Evolutionary conservation across 257 asterid species (phyloP).

Genomic region (Scutellaria galericulata): DNA sequence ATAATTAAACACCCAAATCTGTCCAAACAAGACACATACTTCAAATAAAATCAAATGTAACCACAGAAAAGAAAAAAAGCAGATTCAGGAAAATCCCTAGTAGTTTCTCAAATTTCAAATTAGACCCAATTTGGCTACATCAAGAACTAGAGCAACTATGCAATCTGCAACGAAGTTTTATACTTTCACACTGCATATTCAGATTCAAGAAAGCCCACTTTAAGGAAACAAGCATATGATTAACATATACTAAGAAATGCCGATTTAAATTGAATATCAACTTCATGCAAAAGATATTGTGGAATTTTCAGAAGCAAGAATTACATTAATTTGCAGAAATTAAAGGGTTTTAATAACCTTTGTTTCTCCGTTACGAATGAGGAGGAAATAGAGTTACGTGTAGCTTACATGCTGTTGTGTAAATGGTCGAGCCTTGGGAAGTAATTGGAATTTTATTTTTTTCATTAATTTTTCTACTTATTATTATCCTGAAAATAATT

Average conservation of each 20-base stretch:
- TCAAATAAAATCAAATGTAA: slow-evolving; percentile 27
- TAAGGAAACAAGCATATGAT: slow-evolving; percentile 27
- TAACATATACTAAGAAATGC: slow-evolving; percentile 19
- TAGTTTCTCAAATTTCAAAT: slow-evolving; percentile 22
- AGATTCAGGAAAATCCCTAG: not conserved
- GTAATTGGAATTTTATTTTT: not conserved
- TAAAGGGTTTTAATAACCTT: not conserved
- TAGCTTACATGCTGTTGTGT: slow-evolving; percentile 36
- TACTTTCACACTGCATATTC: slow-evolving; percentile 33
- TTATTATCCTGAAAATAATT: too few relatives aligned
- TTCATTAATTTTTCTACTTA: too few relatives aligned
- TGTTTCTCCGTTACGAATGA: not conserved
- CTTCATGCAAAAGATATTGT: slow-evolving; percentile 46
- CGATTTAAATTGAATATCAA: slow-evolving; percentile 15
- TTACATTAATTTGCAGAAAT: slow-evolving; percentile 33
- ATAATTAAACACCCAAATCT: slow-evolving; percentile 23
- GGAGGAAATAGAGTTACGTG: slow-evolving; percentile 35
- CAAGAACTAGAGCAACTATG: slow-evolving; percentile 21
- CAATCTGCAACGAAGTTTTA: slow-evolving; percentile 37
- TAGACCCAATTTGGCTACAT: slow-evolving; percentile 30
- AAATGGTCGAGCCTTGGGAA: slow-evolving; percentile 33
- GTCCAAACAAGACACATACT: slow-evolving; percentile 15
- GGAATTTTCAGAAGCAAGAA: slow-evolving; percentile 15
- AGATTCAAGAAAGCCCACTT: slow-evolving; percentile 47
- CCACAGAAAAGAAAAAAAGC: not conserved